Evolutionary conservation across 306 rosid genomes (phyloP).

Genomic region (Styphnolobium japonicum): DNA sequence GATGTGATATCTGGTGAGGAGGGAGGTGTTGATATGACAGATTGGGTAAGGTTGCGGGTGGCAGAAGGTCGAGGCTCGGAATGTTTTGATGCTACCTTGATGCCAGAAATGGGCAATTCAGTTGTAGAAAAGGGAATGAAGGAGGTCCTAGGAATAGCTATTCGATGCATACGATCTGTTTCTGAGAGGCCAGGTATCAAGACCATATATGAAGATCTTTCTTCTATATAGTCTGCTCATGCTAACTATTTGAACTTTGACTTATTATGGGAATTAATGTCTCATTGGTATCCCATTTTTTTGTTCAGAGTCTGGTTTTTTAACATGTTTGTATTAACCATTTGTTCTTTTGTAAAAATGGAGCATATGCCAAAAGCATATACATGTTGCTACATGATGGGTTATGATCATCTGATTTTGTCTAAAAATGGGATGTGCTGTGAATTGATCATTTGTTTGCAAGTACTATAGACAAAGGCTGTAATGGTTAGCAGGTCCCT

Average conservation of each 20-base stretch:
- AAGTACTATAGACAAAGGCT: neutral
- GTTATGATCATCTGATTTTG: conserved; percentile 31
- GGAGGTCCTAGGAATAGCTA: conserved; percentile 82
- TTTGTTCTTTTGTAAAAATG: conserved; percentile 42
- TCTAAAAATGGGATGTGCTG: conserved; percentile 17
- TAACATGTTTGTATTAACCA: conserved; percentile 46
- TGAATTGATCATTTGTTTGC: conserved; percentile 31
- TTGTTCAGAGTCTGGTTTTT: conserved; percentile 39
- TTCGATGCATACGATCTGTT: conserved; percentile 72
- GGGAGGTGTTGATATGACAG: conserved; percentile 85
- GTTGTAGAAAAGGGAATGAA: conserved; percentile 85
- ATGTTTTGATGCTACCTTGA: conserved; percentile 73
- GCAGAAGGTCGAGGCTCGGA: conserved; percentile 87
- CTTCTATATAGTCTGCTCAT: conserved; percentile 66
- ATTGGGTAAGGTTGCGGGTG: conserved; percentile 77
- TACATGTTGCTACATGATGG: conserved; percentile 27
- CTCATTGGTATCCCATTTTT: conserved; percentile 68
- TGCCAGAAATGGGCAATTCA: conserved; percentile 60
- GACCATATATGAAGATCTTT: conserved; percentile 92
- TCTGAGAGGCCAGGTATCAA: conserved; percentile 94
- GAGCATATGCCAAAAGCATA: conserved; percentile 34
- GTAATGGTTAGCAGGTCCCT: conserved; percentile 16
- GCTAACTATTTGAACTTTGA: conserved; percentile 36
- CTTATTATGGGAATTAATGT: conserved; percentile 54
- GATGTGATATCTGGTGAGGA: conserved; percentile 86